Evolutionary conservation across 345 rosid species (phyloP).

Genomic region (Pistacia vera): DNA sequence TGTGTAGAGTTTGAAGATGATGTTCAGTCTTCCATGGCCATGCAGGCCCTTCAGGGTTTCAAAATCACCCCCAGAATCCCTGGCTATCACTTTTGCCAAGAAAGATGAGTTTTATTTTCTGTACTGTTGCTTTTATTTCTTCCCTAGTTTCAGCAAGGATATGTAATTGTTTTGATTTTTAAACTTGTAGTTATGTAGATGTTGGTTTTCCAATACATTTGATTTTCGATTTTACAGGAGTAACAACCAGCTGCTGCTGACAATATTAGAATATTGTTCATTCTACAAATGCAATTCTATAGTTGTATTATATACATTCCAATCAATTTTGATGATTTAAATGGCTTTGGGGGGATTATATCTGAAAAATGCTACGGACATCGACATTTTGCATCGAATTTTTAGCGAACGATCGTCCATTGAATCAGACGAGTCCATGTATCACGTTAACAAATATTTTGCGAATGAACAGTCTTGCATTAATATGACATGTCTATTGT

Average conservation of each 20-base stretch:
- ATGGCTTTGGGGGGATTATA: not conserved
- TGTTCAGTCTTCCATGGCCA: conserved; percentile 76
- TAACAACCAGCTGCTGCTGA: conserved; percentile 4
- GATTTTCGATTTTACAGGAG: not conserved
- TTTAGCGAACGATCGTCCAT: no score
- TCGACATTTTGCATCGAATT: no score
- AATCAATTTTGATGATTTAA: not conserved
- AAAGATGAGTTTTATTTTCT: conserved; percentile 34
- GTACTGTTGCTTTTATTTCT: not conserved
- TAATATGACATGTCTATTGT: no score
- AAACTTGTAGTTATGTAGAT: conserved; percentile 10
- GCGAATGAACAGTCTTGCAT: no score
- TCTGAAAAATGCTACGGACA: not conserved
- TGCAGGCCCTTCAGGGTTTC: conserved; percentile 93
- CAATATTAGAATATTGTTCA: not conserved
- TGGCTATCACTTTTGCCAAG: conserved; percentile 90
- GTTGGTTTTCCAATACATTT: not conserved
- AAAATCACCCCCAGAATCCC: conserved; percentile 80
- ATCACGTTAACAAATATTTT: no score
- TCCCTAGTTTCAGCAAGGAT: not conserved
- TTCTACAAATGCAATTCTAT: not conserved
- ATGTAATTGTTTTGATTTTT: conserved; percentile 14
- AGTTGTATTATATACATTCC: not conserved
- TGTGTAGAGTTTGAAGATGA: conserved; percentile 92
- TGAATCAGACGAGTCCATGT: no score